Percentiles rank a stretch among this genome's conserved stretches.
Evolutionary conservation across 1,284 basidiomycete genomes (phyloP).

Genomic region (Schizopora paradoxa): DNA sequence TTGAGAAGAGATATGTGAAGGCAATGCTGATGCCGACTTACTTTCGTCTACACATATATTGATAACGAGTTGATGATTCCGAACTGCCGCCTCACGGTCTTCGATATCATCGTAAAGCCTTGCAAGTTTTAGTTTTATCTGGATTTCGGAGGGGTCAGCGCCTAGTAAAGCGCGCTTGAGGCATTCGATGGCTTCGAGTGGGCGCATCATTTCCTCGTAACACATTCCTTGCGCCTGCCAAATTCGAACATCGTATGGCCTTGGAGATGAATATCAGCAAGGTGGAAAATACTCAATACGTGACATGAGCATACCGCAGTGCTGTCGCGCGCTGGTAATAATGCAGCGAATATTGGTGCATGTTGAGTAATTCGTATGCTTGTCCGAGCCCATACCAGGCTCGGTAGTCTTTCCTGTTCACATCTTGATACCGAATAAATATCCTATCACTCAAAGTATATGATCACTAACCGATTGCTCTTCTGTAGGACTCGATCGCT

Average conservation of each 20-base stretch:
- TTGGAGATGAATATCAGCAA: constrained; percentile 28
- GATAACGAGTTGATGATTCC: constrained; percentile 69
- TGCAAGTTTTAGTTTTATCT: constrained; percentile 74
- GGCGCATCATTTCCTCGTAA: constrained; percentile 83
- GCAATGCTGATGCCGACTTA: constrained; percentile 13
- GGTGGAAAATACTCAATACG: constrained; percentile 2
- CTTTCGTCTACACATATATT: constrained; percentile 39
- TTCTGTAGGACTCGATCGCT: constrained; percentile 94
- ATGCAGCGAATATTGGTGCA: constrained; percentile 93
- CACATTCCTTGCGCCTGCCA: constrained; percentile 95
- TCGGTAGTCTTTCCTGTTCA: constrained; percentile 94
- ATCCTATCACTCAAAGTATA: neutral
- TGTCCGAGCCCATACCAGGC: constrained; percentile 99
- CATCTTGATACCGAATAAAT: constrained; percentile 45
- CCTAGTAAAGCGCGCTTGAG: constrained; percentile 84
- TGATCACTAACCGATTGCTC: constrained; percentile 76
- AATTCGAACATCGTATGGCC: constrained; percentile 93
- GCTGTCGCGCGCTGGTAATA: constrained; percentile 97
- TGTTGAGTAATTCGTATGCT: constrained; percentile 93
- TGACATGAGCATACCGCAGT: constrained; percentile 53
- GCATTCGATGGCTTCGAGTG: constrained; percentile 83
- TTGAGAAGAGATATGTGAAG: constrained; percentile 14
- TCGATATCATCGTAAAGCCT: constrained; percentile 66
- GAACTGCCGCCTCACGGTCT: constrained; percentile 59
- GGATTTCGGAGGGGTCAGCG: constrained; percentile 75